These are phyloP conservation scores for Tulasnella sp. DNA, from an alignment of 768 basidiomycete species.

Conservation along the genomic window DNA sequence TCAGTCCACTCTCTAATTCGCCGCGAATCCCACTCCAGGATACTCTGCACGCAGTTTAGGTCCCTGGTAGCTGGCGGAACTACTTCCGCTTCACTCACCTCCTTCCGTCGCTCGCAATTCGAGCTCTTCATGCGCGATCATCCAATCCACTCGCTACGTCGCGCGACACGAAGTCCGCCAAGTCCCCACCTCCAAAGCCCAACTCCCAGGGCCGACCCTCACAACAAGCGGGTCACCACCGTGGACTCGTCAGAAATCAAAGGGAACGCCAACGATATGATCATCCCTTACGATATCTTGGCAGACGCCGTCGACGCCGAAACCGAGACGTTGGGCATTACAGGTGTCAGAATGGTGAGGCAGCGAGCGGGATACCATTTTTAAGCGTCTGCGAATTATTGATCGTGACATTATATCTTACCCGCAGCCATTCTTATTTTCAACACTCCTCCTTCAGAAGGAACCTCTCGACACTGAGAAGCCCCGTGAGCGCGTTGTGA, in stretches of 20 bases:
- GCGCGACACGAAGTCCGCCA: constrained; percentile 84
- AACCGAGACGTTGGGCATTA: constrained; percentile 91
- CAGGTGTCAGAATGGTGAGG: constrained; percentile 69
- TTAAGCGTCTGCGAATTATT: neutral
- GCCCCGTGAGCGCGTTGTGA: constrained; percentile 73
- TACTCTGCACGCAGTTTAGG: constrained; percentile 36
- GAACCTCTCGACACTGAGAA: constrained; percentile 91
- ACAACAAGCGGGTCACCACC: constrained; percentile 88
- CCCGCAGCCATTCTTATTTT: neutral
- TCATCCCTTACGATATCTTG: constrained; percentile 89
- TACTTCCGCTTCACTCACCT: constrained; percentile 97
- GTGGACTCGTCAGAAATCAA: constrained; percentile 77
- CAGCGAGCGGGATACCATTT: neutral
- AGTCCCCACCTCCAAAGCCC: constrained; percentile 87
- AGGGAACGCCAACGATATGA: constrained; percentile 61
- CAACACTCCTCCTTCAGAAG: constrained; percentile 91
- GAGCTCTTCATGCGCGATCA: constrained; percentile 81
- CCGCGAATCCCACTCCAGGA: neutral
- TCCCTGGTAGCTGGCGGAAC: constrained; percentile 90
- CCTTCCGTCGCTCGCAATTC: constrained; percentile 95
- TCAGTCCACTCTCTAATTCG: too few relatives aligned
- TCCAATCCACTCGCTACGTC: constrained; percentile 74
- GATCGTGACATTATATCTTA: neutral
- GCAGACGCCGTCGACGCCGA: constrained; percentile 95
- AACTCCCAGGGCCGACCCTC: constrained; percentile 86